A percentile compares a stretch with the other conserved stretches of the same genome.
phyloP scores from a whole-genome alignment of 495 filamentous ascomycete genomes.

The Xylaria palmicola region DNA sequence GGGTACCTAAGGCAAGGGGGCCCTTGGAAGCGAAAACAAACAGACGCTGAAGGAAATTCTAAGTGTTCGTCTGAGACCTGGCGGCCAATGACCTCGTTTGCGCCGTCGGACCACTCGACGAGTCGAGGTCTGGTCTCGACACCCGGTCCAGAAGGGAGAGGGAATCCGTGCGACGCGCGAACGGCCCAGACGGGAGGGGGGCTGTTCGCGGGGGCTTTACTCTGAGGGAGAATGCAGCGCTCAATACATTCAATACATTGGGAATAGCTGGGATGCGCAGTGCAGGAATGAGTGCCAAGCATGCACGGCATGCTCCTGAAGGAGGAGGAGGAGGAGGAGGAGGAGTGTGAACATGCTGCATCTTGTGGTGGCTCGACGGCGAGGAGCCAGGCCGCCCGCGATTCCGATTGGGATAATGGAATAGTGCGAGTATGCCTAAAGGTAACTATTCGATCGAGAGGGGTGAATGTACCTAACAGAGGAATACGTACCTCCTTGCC shows the following conservation, averaged over 20 bases:
- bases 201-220: neutral
- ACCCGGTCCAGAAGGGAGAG: neutral
- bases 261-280: neutral
- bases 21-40: neutral
- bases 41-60: neutral
- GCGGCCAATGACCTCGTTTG: neutral
- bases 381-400: too few relatives aligned
- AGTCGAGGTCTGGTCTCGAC: too few relatives aligned
- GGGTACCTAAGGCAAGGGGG: too few relatives aligned
- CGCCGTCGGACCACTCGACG: too few relatives aligned
- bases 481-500: too few relatives aligned
- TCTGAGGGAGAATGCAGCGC: neutral
- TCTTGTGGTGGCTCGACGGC: too few relatives aligned
- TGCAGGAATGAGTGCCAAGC: neutral
- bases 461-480: too few relatives aligned
- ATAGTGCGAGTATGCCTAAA: too few relatives aligned
- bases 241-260: conserved; percentile 11
- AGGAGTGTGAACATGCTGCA: neutral
- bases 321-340: neutral
- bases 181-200: neutral
- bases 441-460: too few relatives aligned
- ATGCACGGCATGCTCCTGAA: conserved; percentile 7
- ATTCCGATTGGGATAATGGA: too few relatives aligned
- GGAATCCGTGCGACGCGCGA: neutral
- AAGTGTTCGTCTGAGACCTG: neutral